Conservation (phyloP, 352 stramenopile species). For the Pythium rhizo-oryzae region DNA sequence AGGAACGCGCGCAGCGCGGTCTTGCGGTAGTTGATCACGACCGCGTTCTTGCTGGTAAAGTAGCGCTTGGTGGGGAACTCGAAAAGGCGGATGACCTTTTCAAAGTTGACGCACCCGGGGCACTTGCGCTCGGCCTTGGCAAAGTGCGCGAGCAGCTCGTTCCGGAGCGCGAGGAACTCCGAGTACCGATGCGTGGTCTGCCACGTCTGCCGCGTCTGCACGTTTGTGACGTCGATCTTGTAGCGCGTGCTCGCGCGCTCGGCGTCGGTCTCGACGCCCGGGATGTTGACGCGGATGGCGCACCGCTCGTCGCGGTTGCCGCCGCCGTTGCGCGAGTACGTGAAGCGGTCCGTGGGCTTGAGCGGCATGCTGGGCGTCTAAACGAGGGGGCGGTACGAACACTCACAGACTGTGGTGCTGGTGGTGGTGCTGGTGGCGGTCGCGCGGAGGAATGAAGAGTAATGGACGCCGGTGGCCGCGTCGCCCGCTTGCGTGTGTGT, state of each 20-base stretch:
- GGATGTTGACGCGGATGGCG: conserved; percentile 70
- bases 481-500: not conserved
- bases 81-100: conserved; percentile 80
- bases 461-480: not conserved
- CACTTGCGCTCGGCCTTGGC: conserved; percentile 65
- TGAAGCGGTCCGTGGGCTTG: conserved; percentile 66
- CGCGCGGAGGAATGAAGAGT: not conserved
- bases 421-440: not conserved
- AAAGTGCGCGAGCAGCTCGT: conserved; percentile 71
- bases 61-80: conserved; percentile 86
- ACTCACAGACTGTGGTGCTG: not conserved
- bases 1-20: conserved; percentile 74
- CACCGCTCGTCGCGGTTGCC: conserved; percentile 71
- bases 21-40: conserved; percentile 85
- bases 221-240: conserved; percentile 68
- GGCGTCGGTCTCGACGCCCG: conserved; percentile 39
- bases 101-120: conserved; percentile 81
- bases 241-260: conserved; percentile 71
- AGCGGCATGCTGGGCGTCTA: conserved; percentile 15
- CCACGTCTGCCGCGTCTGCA: conserved; percentile 71
- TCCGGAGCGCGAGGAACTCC: conserved; percentile 76
- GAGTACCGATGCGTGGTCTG: conserved; percentile 78
- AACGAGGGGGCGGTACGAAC: too few relatives aligned
- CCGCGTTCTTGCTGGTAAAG: conserved; percentile 74
- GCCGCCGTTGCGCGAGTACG: conserved; percentile 82